Evolutionary conservation across 2,329 filamentous ascomycete genomes (phyloP).

Genomic region (Fusarium buharicum): DNA sequence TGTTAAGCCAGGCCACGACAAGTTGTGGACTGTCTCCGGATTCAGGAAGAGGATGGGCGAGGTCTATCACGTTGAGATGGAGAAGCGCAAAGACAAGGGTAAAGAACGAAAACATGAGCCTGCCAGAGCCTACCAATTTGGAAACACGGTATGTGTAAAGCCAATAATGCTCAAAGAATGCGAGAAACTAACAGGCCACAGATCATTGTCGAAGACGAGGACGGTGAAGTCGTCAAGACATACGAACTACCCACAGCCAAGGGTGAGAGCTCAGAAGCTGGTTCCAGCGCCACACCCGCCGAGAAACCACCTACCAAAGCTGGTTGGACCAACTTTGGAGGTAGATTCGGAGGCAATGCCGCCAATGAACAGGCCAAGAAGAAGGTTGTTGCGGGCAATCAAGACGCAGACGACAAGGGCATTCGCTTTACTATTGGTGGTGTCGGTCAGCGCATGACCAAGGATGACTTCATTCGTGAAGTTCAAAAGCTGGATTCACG

Average conservation of each 20-base stretch:
- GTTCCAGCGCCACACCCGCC: constrained; percentile 52
- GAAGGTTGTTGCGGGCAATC: constrained; percentile 56
- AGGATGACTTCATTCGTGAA: constrained; percentile 80
- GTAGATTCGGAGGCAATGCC: constrained; percentile 28
- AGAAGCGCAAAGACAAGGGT: constrained; percentile 70
- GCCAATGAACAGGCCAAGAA: constrained; percentile 53
- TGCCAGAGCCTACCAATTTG: constrained; percentile 86
- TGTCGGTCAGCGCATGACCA: constrained; percentile 79
- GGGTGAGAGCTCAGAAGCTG: constrained; percentile 46
- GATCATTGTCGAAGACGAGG: constrained; percentile 88
- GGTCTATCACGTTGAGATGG: constrained; percentile 68
- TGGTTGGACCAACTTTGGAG: constrained; percentile 62
- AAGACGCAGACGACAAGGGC: constrained; percentile 73
- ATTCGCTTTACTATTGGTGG: constrained; percentile 81
- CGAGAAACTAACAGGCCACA: constrained; percentile 52
- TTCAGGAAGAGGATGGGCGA: constrained; percentile 63
- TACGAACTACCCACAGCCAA: constrained; percentile 76
- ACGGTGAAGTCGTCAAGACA: constrained; percentile 86
- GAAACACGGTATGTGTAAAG: constrained; percentile 71
- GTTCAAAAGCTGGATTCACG: constrained; percentile 77
- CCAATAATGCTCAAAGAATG: neutral
- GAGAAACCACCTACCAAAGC: constrained; percentile 55
- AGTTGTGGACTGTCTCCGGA: constrained; percentile 51
- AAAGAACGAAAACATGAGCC: constrained; percentile 74
- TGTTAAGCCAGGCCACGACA: constrained; percentile 34